These are phyloP conservation scores for Phaeosphaeria sp. DNA, from an alignment of 2,329 filamentous ascomycete species.

Conservation along the genomic window DNA sequence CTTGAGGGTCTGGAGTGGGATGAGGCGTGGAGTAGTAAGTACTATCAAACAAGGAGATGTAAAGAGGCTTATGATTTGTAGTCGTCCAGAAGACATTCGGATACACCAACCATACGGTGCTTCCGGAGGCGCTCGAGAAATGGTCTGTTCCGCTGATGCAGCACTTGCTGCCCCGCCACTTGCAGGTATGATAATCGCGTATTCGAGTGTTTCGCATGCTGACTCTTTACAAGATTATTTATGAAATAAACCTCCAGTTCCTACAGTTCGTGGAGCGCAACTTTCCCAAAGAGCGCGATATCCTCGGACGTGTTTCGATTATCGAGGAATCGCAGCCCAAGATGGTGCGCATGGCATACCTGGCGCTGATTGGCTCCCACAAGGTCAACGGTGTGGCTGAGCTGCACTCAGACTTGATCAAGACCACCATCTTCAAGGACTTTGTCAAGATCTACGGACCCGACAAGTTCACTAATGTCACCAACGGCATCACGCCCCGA, in stretches of 20 bases:
- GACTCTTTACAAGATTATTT: slow-evolving; percentile 74
- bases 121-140: slow-evolving; percentile 96
- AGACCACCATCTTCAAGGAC: slow-evolving; percentile 99
- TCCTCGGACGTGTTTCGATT: slow-evolving; percentile 88
- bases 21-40: slow-evolving; percentile 79
- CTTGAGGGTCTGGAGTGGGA: slow-evolving; percentile 93
- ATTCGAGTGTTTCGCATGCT: slow-evolving; percentile 1
- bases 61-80: slow-evolving; percentile 24
- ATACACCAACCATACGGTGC: slow-evolving; percentile 98
- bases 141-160: slow-evolving; percentile 95
- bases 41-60: background rate
- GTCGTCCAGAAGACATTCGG: slow-evolving; percentile 72
- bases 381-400: slow-evolving; percentile 99
- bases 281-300: slow-evolving; percentile 87
- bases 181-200: slow-evolving; percentile 60
- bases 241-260: slow-evolving; percentile 96
- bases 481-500: slow-evolving; percentile 94
- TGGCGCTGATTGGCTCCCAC: slow-evolving; percentile 96
- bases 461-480: slow-evolving; percentile 98
- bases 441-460: slow-evolving; percentile 94
- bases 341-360: slow-evolving; percentile 96
- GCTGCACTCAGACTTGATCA: slow-evolving; percentile 95
- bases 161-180: slow-evolving; percentile 88
- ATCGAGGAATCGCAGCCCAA: slow-evolving; percentile 97
- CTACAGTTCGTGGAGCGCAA: slow-evolving; percentile 86